Conservation (phyloP, 805 yeast genomes). For the Torulaspora indica region DNA sequence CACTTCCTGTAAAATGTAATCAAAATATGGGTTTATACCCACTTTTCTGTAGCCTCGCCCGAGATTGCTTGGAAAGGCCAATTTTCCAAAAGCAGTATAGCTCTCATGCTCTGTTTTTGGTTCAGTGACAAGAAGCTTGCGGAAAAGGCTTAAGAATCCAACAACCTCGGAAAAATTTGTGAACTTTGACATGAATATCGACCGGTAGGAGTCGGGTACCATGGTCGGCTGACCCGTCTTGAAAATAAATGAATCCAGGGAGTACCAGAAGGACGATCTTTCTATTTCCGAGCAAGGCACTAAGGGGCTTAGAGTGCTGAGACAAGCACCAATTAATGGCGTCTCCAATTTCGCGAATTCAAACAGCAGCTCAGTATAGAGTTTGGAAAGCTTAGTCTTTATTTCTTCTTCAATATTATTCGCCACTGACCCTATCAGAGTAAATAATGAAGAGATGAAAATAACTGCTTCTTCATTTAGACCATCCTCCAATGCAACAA, state of each 20-base stretch:
- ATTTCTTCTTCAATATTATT: constrained; percentile 28
- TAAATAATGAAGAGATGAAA: constrained; percentile 67
- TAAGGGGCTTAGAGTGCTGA: constrained; percentile 55
- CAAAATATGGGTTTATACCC: constrained; percentile 79
- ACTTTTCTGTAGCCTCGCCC: constrained; percentile 57
- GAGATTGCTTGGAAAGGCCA: constrained; percentile 58
- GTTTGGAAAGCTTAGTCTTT: constrained; percentile 21
- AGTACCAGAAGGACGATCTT: constrained; percentile 58
- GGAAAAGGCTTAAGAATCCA: constrained; percentile 59
- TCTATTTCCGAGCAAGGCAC: constrained; percentile 43
- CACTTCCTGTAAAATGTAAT: constrained; percentile 63
- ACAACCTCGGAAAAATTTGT: constrained; percentile 49
- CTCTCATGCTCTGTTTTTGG: constrained; percentile 30
- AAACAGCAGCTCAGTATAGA: constrained; percentile 39
- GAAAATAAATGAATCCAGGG: constrained; percentile 67
- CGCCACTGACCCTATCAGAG: constrained; percentile 55
- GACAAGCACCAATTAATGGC: constrained; percentile 49
- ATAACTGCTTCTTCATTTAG: constrained; percentile 77
- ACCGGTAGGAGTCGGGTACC: constrained; percentile 37
- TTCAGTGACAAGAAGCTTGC: constrained; percentile 36
- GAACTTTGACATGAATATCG: constrained; percentile 44
- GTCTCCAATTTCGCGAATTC: constrained; percentile 44
- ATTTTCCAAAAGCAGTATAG: constrained; percentile 38
- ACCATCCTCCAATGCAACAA: constrained; percentile 45
- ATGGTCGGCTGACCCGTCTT: constrained; percentile 28